A percentile compares a stretch with the other conserved stretches of the same genome.
Evolutionary conservation across 2,329 filamentous ascomycete species (phyloP).

Genomic region (Cladophialophora chaetospira): DNA sequence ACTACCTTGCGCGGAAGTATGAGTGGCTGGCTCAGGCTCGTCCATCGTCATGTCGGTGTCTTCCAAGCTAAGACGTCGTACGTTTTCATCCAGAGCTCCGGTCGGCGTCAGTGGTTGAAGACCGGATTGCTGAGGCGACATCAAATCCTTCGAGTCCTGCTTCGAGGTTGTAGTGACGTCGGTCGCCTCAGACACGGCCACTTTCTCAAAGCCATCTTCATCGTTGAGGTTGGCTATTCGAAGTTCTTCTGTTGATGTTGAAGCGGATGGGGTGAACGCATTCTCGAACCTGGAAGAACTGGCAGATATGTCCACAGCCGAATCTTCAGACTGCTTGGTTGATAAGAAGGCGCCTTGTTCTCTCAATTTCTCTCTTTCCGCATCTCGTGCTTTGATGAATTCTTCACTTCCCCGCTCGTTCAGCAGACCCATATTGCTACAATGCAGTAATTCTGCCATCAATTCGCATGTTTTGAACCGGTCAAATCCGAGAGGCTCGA

Average conservation of each 20-base stretch:
- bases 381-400: constrained; percentile 76
- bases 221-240: constrained; percentile 80
- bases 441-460: constrained; percentile 96
- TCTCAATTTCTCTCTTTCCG: constrained; percentile 77
- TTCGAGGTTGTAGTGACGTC: constrained; percentile 61
- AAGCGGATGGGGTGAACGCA: constrained; percentile 42
- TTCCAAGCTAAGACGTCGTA: constrained; percentile 52
- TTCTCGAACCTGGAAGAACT: constrained; percentile 46
- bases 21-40: constrained; percentile 23
- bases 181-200: constrained; percentile 71
- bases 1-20: background rate
- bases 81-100: constrained; percentile 56
- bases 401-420: constrained; percentile 91
- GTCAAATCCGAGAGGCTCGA: constrained; percentile 94
- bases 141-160: constrained; percentile 73
- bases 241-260: constrained; percentile 62
- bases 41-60: constrained; percentile 54
- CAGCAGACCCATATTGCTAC: constrained; percentile 95
- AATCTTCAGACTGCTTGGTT: constrained; percentile 47
- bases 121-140: constrained; percentile 55
- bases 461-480: constrained; percentile 98
- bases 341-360: constrained; percentile 69
- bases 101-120: constrained; percentile 45
- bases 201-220: constrained; percentile 92
- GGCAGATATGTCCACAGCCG: constrained; percentile 59